Evolutionary conservation across 257 asterid genomes (phyloP).

Genomic region (Salvia rosmarinus): DNA sequence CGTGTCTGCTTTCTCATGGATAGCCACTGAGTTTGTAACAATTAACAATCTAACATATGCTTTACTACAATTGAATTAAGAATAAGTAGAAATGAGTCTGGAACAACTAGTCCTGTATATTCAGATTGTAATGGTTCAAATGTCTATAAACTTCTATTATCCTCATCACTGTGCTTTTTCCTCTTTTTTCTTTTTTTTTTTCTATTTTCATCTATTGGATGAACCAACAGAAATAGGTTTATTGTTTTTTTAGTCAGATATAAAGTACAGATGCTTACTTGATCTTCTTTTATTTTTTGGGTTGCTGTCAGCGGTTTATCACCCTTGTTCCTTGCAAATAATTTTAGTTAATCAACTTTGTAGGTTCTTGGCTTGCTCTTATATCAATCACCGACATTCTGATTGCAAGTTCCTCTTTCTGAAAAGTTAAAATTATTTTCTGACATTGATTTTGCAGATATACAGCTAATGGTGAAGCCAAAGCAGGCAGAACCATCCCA

Average conservation of each 20-base stretch:
- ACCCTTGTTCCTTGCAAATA: background rate
- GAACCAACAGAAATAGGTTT: no score
- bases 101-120: no score
- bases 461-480: constrained; percentile 61
- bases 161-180: background rate
- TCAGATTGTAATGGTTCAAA: background rate
- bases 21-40: constrained; percentile 1
- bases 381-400: background rate
- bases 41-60: background rate
- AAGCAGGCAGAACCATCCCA: constrained; percentile 43
- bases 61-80: no score
- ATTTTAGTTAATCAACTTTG: background rate
- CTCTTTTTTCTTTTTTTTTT: no score
- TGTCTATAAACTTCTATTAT: background rate
- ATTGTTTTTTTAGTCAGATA: no score
- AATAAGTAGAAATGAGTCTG: no score
- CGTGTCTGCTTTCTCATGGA: constrained; percentile 2
- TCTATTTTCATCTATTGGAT: constrained; percentile 5
- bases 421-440: constrained; percentile 3
- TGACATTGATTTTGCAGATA: constrained; percentile 29
- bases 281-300: background rate
- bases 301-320: background rate
- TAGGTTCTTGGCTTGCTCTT: background rate
- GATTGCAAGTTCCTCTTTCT: background rate
- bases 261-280: background rate